A percentile compares a stretch with the other conserved stretches of the same genome.
Evolutionary conservation across 2,329 filamentous ascomycete species (phyloP).

Genomic region (Sporothrix protearum): DNA sequence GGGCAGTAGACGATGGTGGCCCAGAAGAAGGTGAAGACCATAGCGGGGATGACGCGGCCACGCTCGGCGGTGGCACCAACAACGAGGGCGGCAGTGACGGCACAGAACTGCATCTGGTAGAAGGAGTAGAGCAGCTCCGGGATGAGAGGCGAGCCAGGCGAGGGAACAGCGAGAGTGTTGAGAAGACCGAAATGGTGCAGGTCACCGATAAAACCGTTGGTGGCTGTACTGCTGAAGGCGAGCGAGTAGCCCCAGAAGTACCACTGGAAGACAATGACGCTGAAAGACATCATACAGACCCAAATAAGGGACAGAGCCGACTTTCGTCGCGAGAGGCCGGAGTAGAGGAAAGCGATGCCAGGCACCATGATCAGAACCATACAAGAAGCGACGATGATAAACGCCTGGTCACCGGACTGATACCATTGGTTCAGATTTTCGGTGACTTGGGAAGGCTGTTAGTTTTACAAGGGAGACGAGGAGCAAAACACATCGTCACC

Average conservation of each 20-base stretch:
- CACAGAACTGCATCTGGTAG: slow-evolving; percentile 99
- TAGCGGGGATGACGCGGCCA: slow-evolving; percentile 83
- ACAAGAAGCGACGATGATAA: slow-evolving; percentile 82
- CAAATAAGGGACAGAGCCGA: slow-evolving; percentile 96
- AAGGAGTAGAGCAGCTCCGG: slow-evolving; percentile 90
- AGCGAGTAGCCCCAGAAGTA: slow-evolving; percentile 99
- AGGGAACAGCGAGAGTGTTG: slow-evolving; percentile 79
- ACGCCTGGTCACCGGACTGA: slow-evolving; percentile 85
- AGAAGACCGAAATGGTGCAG: slow-evolving; percentile 83
- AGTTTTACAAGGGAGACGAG: neutral
- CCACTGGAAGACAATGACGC: slow-evolving; percentile 95
- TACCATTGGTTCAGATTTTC: slow-evolving; percentile 97
- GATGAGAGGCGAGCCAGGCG: slow-evolving; percentile 81
- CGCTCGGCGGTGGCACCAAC: slow-evolving; percentile 91
- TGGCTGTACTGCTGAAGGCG: slow-evolving; percentile 77
- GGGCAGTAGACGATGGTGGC: slow-evolving; percentile 97
- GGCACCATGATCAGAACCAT: slow-evolving; percentile 98
- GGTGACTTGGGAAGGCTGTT: slow-evolving; percentile 51
- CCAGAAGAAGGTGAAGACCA: slow-evolving; percentile 97
- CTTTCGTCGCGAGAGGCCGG: slow-evolving; percentile 93
- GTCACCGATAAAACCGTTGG: slow-evolving; percentile 88
- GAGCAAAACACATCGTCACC: neutral
- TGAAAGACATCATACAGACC: slow-evolving; percentile 92
- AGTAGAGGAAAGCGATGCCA: slow-evolving; percentile 95
- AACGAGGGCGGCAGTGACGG: slow-evolving; percentile 85